Evolutionary conservation across 2,329 filamentous ascomycete genomes (phyloP), one percentile per base, ranked within the genome.

Genomic region (Fusarium sp.): DNA sequence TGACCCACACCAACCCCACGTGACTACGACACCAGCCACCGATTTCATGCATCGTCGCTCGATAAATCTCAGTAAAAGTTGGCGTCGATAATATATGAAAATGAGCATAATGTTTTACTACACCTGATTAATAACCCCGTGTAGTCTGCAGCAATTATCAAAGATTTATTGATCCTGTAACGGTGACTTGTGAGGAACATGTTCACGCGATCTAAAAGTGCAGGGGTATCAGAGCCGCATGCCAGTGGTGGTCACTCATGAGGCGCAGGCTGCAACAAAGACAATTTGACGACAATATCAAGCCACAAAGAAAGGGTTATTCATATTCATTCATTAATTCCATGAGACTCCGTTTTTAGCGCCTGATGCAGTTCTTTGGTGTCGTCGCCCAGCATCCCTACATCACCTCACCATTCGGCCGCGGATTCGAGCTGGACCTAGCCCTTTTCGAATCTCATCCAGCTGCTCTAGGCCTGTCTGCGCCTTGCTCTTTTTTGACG

Each of bases 381-480:
- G 23, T 56, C 46, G 37, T 41, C 47, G 47, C 16, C 37, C 11
- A 10, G 43, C 27, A 27, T 47, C 53, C 55, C 34, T 37, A 16
- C 15, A 56, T 73, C 64, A 71, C 57, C 68, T 71, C 65, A 68
- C 23, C 23, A 23, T 57, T 15, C 72, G 69, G 41, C 73, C 73
- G 9, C 68, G 77, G 60, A 97, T 79, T 65, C 90, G 89, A 31
- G 94, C 92, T 28, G 93, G 92, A 0, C 95, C 95, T 60, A 98
- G 81, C 7, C 90, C 93, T 69, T 88, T 88, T 56, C 96, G 87
- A 54, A 99, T 91, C 82, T 98, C 95, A 71, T 98, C 96, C 65
- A 98, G 84, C 84, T 98, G 94, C 80, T 93, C 91, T 70, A 98
- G 86, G 1, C 96, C 96, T 64, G 88, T 93, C 78, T 92, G 91